phyloP scores from a whole-genome alignment of 2,329 filamentous ascomycete species.

The Colletotrichum truncatum region DNA sequence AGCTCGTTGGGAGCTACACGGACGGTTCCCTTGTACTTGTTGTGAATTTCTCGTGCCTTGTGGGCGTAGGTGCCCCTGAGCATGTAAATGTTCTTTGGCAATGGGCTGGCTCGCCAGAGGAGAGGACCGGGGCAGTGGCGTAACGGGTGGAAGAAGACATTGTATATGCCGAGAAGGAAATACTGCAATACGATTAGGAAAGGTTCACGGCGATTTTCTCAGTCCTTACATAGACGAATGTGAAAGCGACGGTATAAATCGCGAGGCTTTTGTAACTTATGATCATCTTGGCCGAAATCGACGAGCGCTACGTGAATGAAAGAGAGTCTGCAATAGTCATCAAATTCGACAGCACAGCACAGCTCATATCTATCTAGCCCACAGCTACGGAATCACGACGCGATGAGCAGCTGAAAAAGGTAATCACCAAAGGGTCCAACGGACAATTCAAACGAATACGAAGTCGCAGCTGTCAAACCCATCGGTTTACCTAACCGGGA shows the following conservation, averaged over 20 bases:
- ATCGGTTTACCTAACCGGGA: background rate
- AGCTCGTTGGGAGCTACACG: conserved; percentile 50
- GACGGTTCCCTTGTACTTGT: conserved; percentile 42
- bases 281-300: background rate
- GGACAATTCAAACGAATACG: conserved; percentile 22
- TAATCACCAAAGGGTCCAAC: background rate
- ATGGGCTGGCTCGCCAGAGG: conserved; percentile 12
- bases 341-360: background rate
- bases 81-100: conserved; percentile 18
- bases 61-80: conserved; percentile 7
- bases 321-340: background rate
- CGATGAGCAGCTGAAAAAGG: background rate
- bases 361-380: background rate
- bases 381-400: background rate
- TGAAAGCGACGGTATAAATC: background rate
- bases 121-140: conserved; percentile 40
- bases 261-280: background rate
- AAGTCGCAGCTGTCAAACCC: conserved; percentile 10
- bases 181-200: background rate
- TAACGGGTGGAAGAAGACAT: conserved; percentile 45
- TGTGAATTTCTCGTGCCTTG: conserved; percentile 29
- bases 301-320: background rate
- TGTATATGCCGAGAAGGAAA: conserved; percentile 36
- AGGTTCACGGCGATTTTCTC: background rate
- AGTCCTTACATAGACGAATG: background rate